Evolutionary conservation across 2,329 filamentous ascomycete species (phyloP).

Genomic region (Stemphylium vesicarium): DNA sequence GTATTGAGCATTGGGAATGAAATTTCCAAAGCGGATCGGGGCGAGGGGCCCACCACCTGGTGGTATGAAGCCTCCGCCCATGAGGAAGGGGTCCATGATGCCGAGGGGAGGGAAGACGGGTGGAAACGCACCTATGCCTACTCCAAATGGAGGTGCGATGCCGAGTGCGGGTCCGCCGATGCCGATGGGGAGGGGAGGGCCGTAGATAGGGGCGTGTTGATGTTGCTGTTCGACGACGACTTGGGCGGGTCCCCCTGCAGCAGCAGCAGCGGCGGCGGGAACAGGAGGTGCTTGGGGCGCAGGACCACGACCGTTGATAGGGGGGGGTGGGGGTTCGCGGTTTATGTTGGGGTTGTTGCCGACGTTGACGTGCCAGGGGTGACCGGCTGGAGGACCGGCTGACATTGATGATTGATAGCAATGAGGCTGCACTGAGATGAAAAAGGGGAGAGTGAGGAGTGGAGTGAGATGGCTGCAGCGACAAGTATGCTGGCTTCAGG

Average conservation of each 20-base stretch:
- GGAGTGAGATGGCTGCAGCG: background rate
- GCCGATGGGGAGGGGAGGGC: slow-evolving; percentile 28
- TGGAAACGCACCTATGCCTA: slow-evolving; percentile 35
- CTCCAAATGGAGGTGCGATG: slow-evolving; percentile 20
- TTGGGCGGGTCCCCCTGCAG: slow-evolving; percentile 4
- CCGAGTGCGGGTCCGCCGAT: slow-evolving; percentile 23
- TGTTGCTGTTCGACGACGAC: slow-evolving; percentile 32
- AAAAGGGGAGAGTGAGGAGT: background rate
- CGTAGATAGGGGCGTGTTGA: slow-evolving; percentile 32
- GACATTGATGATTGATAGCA: slow-evolving; percentile 25
- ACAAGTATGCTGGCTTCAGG: background rate
- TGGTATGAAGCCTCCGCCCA: slow-evolving; percentile 5
- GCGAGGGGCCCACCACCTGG: slow-evolving; percentile 35
- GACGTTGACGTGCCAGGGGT: slow-evolving; percentile 39
- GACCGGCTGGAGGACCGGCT: slow-evolving; percentile 34
- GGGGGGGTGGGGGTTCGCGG: slow-evolving; percentile 40
- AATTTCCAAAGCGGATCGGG: slow-evolving; percentile 30
- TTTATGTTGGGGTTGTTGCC: slow-evolving; percentile 45
- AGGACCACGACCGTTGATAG: slow-evolving; percentile 24
- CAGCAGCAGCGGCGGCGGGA: background rate
- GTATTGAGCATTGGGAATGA: slow-evolving; percentile 31
- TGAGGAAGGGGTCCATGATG: slow-evolving; percentile 31
- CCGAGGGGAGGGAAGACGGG: slow-evolving; percentile 22
- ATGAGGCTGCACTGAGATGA: background rate
- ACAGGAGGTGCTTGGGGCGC: slow-evolving; percentile 14